Base-by-base conservation (phyloP, 2,329 filamentous ascomycete species). In the Ascosphaera pollenicola region DNA sequence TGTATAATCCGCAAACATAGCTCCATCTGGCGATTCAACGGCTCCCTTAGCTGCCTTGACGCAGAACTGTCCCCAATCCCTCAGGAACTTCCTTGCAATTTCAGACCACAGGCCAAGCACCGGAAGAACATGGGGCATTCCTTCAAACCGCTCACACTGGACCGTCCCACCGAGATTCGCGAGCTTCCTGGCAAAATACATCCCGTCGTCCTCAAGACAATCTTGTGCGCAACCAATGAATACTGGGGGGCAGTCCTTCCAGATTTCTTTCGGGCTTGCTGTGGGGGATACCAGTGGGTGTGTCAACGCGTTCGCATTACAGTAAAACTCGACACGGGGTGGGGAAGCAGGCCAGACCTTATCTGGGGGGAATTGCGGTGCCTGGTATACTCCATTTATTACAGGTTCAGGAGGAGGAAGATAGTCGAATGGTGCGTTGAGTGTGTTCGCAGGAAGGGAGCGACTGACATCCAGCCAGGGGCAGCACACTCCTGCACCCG, bases 51-150 rank as follows among this genome's bases (percentile, higher is more conserved):
- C 51, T 3, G 52, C 56, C 43, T 56, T 51, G 0, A 47, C 48
- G 38, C 54, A 57, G 40, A 82, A 83, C 2, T 52, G 54, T 0
- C 68, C 57, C 67, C 73, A 72, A 2, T 60, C 57, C 11, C 63
- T 53, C 41, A 71, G 66, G 47, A 71, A 78, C 37, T 66, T 61
- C 46, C 51, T 57, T 2, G 66, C 57, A 21, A 57, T 62, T 1
- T 60, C 50, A 2, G 64, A 51, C 3, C 57, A 54, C 2, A 62
- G 54, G 40, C 81, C 56, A 1, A 80, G 45, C 44, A 73, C 48
- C 1, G 67, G 70, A 50, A 82, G 62, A 38, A 59, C 61, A 42
- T 64, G 61, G 8, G 61, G 61, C 56, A 62, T 61, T 8, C 60
- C 60, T 42, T 64, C 61, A 37, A 58, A 62, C 36, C 56, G 54